Evolutionary conservation across 805 yeast genomes (phyloP), one percentile per base, ranked within the genome.

Genomic region (Maudiozyma serrabonitensis): DNA sequence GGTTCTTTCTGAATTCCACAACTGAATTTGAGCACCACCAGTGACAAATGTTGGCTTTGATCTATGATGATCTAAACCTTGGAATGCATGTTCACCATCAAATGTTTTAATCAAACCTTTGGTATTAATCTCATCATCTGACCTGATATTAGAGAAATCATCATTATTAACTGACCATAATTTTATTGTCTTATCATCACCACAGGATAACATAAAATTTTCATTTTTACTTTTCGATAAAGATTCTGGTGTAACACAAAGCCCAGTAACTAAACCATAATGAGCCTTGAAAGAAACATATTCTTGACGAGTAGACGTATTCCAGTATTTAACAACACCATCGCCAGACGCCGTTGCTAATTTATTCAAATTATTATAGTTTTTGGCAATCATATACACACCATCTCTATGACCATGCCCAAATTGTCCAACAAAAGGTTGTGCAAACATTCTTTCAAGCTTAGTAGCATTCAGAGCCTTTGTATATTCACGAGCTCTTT

Each of bases 391-490:
- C 16, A 82, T 72, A 67, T 93, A 91, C 13, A 93, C 88, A 51
- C 97, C 98, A 64, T 93, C 99, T 50, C 91, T 73, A 63, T 95
- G 99, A 8, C 99, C 99, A 52, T 79, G 77, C 3, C 99, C 99
- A 37, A 93, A 69, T 63, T 93, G 98, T 0, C 95, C 96, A 19
- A 95, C 75, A 67, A 93, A 93, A 2, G 99, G 99, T 62, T 90
- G 90, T 0, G 99, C 98, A 76, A 93, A 93, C 86, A 93, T 84
- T 56, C 97, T 77, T 63, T 91, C 98, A 70, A 93, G 67, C 64
- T 93, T 93, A 15, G 98, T 90, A 26, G 99, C 98, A 50, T 87
- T 91, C 47, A 93, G 69, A 0, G 98, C 98, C 56, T 90, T 79
- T 18, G 97, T 87, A 62, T 93, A 93, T 68, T 93, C 99, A 63